phyloP scores from a whole-genome alignment of 768 basidiomycete genomes.

The Mrakia gelida region DNA sequence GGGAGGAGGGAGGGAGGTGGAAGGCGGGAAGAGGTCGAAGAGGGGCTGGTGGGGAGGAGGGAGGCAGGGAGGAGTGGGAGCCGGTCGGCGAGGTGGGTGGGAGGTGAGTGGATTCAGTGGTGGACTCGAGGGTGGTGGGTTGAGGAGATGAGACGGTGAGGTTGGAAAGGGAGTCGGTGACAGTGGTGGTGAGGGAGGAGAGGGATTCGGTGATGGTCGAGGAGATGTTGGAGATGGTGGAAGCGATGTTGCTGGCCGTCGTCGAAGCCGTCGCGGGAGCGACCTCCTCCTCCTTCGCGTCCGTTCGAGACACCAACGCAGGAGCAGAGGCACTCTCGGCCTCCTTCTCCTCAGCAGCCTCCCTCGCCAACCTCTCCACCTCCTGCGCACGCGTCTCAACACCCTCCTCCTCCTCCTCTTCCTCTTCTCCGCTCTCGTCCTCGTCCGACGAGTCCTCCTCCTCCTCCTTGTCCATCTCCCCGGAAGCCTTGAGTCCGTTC shows the following conservation, averaged over 20 bases:
- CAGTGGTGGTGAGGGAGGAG: slow-evolving; percentile 37
- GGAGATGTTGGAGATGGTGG: slow-evolving; percentile 41
- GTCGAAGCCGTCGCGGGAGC: slow-evolving; percentile 2
- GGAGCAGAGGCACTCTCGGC: not conserved
- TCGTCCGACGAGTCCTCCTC: slow-evolving; percentile 45
- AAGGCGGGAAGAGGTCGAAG: not conserved
- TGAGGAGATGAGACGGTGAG: slow-evolving; percentile 38
- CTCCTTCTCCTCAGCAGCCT: slow-evolving; percentile 34
- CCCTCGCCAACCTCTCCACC: slow-evolving; percentile 33
- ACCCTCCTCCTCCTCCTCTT: slow-evolving; percentile 41
- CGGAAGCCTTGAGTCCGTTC: slow-evolving; percentile 29
- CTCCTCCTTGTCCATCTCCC: slow-evolving; percentile 36
- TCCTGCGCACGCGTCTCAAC: slow-evolving; percentile 34
- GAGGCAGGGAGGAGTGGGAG: not conserved
- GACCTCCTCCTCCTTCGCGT: slow-evolving; percentile 11
- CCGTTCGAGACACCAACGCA: not conserved
- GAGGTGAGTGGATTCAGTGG: slow-evolving; percentile 43
- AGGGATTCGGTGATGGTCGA: slow-evolving; percentile 54
- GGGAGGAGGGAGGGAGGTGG: slow-evolving; percentile 6
- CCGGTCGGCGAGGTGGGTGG: slow-evolving; percentile 5
- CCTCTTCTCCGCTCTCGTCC: slow-evolving; percentile 48
- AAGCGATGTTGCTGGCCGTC: slow-evolving; percentile 36
- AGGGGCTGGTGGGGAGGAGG: not conserved
- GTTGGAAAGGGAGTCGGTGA: slow-evolving; percentile 36
- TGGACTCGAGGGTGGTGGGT: slow-evolving; percentile 40